Evolutionary conservation across 441 rosid genomes (phyloP).

Genomic region (Arabidopsis hybrid): DNA sequence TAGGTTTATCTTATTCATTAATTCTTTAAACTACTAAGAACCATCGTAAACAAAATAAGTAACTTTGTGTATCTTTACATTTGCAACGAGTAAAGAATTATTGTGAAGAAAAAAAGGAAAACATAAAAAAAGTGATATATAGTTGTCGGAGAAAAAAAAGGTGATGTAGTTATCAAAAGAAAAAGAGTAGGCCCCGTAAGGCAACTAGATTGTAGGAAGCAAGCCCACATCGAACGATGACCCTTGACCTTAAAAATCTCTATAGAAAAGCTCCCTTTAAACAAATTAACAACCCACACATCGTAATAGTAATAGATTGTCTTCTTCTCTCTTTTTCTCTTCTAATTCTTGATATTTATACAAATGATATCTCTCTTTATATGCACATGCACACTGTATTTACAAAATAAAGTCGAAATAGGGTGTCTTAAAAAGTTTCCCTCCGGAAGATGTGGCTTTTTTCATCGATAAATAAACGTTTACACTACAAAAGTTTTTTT

Average conservation of each 20-base stretch:
- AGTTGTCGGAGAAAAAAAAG: conserved; percentile 34
- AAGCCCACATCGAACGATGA: conserved; percentile 65
- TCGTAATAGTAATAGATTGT: conserved; percentile 14
- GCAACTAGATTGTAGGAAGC: conserved; percentile 57
- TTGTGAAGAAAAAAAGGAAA: conserved; percentile 35
- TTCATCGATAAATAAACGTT: no score
- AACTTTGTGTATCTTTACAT: background rate
- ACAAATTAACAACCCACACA: conserved; percentile 44
- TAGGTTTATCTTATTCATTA: background rate
- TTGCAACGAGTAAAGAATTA: background rate
- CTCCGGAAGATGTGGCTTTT: conserved; percentile 25
- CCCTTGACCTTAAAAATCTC: conserved; percentile 65
- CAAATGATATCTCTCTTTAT: background rate
- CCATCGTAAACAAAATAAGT: no score
- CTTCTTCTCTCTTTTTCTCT: conserved; percentile 17
- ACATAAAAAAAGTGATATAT: conserved; percentile 25
- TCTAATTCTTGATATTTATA: background rate
- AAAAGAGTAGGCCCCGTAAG: conserved; percentile 47
- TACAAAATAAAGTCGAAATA: background rate
- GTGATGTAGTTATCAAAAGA: conserved; percentile 34
- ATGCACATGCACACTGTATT: conserved; percentile 2
- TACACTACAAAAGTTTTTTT: background rate
- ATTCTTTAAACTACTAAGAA: background rate
- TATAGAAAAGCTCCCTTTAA: conserved; percentile 49
- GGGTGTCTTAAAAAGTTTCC: background rate